phyloP scores from a whole-genome alignment of 169 alveolate genomes.

The Plasmodium adleri region DNA sequence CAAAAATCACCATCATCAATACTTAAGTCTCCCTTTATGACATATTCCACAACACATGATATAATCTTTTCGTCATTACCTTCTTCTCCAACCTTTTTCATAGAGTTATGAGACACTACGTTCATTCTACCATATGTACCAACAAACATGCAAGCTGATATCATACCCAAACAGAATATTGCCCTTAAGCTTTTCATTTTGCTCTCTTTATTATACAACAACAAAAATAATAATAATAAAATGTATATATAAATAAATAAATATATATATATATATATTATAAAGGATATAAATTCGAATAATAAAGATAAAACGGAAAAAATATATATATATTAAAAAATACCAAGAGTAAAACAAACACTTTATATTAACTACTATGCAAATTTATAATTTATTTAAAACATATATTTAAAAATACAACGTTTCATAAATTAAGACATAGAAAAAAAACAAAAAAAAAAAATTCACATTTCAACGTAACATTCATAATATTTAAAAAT shows the following conservation, averaged over 20 bases:
- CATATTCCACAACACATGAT: slow-evolving; percentile 46
- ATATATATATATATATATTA: neutral
- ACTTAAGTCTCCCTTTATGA: slow-evolving; percentile 36
- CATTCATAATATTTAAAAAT: too few relatives aligned
- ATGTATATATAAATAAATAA: too few relatives aligned
- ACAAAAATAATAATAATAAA: neutral
- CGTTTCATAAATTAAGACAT: too few relatives aligned
- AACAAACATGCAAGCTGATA: slow-evolving; percentile 1
- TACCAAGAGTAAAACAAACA: too few relatives aligned
- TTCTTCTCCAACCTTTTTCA: slow-evolving; percentile 11
- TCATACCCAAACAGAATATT: slow-evolving; percentile 9
- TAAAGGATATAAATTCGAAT: neutral
- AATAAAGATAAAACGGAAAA: neutral
- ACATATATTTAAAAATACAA: too few relatives aligned
- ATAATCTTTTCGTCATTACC: slow-evolving; percentile 19
- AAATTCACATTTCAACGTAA: too few relatives aligned
- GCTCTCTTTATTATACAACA: neutral
- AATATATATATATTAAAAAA: too few relatives aligned
- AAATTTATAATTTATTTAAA: too few relatives aligned
- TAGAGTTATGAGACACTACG: slow-evolving; percentile 27
- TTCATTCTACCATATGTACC: slow-evolving; percentile 19
- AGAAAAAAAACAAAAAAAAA: too few relatives aligned
- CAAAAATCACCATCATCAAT: slow-evolving; percentile 69
- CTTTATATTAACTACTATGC: too few relatives aligned
- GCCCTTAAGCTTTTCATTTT: slow-evolving; percentile 26